These are phyloP conservation scores for Colletotrichum karsti DNA, from an alignment of 2,329 filamentous ascomycete genomes.

Conservation along the genomic window DNA sequence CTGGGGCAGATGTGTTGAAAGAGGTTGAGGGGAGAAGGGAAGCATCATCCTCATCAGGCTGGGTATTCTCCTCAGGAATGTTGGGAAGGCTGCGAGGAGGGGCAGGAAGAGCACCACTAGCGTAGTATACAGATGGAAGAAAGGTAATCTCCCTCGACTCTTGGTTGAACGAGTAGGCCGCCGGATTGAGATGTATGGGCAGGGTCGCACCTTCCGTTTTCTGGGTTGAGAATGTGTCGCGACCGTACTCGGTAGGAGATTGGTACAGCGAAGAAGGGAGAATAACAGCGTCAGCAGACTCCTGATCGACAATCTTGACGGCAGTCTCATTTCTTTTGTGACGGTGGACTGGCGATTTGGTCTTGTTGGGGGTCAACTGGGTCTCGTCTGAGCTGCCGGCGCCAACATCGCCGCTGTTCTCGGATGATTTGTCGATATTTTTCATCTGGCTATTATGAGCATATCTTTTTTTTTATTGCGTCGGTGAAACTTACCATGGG, in stretches of 20 bases:
- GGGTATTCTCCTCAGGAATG: background rate
- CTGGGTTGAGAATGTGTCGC: background rate
- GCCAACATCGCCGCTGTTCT: background rate
- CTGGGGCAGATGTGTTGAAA: background rate
- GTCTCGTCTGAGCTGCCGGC: background rate
- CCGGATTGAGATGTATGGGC: background rate
- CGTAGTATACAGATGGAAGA: background rate
- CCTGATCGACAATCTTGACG: constrained; percentile 10
- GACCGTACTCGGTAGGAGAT: background rate
- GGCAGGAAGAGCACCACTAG: background rate
- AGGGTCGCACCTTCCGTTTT: background rate
- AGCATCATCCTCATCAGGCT: background rate
- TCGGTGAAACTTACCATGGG: background rate
- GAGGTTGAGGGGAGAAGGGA: background rate
- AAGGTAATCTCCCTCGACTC: background rate
- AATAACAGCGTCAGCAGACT: background rate
- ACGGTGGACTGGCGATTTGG: background rate
- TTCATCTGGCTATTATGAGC: background rate
- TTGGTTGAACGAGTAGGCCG: background rate
- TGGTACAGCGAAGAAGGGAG: background rate
- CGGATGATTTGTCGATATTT: background rate
- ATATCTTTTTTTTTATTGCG: background rate
- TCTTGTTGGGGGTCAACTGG: background rate
- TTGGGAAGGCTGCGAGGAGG: background rate
- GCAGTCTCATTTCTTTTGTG: constrained; percentile 14